These are phyloP conservation scores for Penicillium parvum DNA, from an alignment of 495 filamentous ascomycete genomes.

Conservation along the genomic window DNA sequence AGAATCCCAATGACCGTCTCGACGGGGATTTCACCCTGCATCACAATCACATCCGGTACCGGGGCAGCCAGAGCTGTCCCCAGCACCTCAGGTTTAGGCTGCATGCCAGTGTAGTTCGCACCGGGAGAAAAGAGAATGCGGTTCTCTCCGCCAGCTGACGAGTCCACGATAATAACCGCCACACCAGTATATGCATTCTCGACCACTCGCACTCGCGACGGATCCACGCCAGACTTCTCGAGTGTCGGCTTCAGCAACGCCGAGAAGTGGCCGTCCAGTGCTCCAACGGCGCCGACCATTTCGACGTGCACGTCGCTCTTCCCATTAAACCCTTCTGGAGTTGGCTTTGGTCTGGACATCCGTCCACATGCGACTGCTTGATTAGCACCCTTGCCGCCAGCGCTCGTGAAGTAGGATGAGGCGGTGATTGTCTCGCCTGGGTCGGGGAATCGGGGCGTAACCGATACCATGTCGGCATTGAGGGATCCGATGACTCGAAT, in stretches of 20 bases:
- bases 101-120: conserved; percentile 63
- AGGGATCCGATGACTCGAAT: conserved; percentile 88
- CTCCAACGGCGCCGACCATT: conserved; percentile 83
- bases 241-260: conserved; percentile 43
- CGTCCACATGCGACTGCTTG: conserved; percentile 80
- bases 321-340: conserved; percentile 16
- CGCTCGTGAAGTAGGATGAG: conserved; percentile 69
- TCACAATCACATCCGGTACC: conserved; percentile 62
- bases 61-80: conserved; percentile 31
- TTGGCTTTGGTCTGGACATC: conserved; percentile 48
- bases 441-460: conserved; percentile 74
- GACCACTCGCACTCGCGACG: conserved; percentile 45
- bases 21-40: conserved; percentile 86
- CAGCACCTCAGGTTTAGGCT: conserved; percentile 39
- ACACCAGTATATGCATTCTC: conserved; percentile 64
- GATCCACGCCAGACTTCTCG: conserved; percentile 57
- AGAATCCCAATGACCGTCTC: conserved; percentile 66
- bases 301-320: conserved; percentile 54
- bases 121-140: conserved; percentile 76
- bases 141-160: conserved; percentile 73
- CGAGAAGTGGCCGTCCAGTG: conserved; percentile 45
- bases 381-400: conserved; percentile 94
- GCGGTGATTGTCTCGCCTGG: conserved; percentile 86
- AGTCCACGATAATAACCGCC: conserved; percentile 81
- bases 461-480: conserved; percentile 86